Percentiles rank a stretch among this genome's conserved stretches.
Conservation (phyloP, 352 stramenopile species). For the Globisporangium yorkense region DNA sequence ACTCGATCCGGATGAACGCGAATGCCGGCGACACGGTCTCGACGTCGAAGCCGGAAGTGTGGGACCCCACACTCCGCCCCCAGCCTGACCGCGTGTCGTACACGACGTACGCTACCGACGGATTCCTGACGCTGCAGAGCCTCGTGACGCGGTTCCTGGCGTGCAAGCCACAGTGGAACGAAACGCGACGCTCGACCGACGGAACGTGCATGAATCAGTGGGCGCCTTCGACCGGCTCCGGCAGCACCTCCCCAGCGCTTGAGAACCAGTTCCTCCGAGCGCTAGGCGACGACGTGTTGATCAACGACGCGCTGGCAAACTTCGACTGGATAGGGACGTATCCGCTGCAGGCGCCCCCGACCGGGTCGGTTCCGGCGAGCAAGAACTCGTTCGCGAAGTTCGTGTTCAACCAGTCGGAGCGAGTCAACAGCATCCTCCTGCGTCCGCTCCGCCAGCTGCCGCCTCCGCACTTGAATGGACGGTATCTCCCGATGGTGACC, state of each 20-base stretch:
- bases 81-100: slow-evolving; percentile 15
- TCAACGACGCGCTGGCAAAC: slow-evolving; percentile 4
- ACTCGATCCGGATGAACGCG: slow-evolving; percentile 32
- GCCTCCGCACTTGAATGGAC: slow-evolving; percentile 25
- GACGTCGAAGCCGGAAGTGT: slow-evolving; percentile 12
- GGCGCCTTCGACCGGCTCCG: neutral
- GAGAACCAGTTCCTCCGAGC: slow-evolving; percentile 1
- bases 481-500: slow-evolving; percentile 23
- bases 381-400: slow-evolving; percentile 1
- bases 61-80: slow-evolving; percentile 13
- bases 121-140: slow-evolving; percentile 45
- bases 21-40: slow-evolving; percentile 12
- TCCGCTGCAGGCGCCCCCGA: neutral
- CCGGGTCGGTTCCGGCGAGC: neutral
- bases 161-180: slow-evolving; percentile 34
- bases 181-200: slow-evolving; percentile 10
- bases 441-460: slow-evolving; percentile 26
- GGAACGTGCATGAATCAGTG: slow-evolving; percentile 15
- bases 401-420: slow-evolving; percentile 3
- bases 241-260: slow-evolving; percentile 5
- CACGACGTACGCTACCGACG: slow-evolving; percentile 28
- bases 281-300: slow-evolving; percentile 13
- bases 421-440: slow-evolving; percentile 11
- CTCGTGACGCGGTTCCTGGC: slow-evolving; percentile 34
- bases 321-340: neutral